A percentile compares a stretch with the other conserved stretches of the same genome.
phyloP scores from a whole-genome alignment of 2,329 filamentous ascomycete genomes.

The Fusarium fujikuroi region DNA sequence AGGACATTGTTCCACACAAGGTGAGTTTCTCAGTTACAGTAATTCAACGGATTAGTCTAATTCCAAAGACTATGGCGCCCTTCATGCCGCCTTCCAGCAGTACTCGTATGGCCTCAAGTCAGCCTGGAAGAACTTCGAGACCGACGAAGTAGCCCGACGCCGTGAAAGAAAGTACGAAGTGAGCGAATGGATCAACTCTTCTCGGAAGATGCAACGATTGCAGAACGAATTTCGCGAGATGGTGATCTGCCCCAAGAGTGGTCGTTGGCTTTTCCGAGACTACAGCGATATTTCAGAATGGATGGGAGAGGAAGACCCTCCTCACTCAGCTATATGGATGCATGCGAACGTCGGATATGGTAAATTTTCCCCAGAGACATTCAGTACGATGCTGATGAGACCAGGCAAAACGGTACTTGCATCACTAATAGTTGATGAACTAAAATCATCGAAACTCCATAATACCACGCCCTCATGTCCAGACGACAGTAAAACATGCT shows the following conservation, averaged over 20 bases:
- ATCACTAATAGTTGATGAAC: not conserved
- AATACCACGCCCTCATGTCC: rapidly evolving
- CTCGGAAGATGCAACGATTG: not conserved
- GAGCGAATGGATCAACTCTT: not conserved
- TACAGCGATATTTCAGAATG: not conserved
- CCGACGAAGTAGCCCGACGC: rapidly evolving
- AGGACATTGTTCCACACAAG: rapidly evolving
- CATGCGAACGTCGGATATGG: slow-evolving; percentile 5
- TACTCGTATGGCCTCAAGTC: not conserved
- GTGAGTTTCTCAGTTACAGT: too few species aligned
- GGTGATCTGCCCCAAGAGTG: not conserved
- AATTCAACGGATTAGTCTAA: too few species aligned
- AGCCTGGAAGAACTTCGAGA: not conserved
- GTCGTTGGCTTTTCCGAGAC: slow-evolving; percentile 3
- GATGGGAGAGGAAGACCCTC: slow-evolving; percentile 4
- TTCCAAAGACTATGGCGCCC: rapidly evolving
- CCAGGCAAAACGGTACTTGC: not conserved
- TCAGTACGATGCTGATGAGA: rapidly evolving
- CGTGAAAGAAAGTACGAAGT: not conserved
- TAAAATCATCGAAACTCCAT: not conserved
- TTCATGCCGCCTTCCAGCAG: not conserved
- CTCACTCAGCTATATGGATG: not conserved
- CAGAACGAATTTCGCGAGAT: not conserved
- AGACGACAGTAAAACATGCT: not conserved
- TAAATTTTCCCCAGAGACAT: rapidly evolving